Base-by-base conservation (phyloP, 768 basidiomycete genomes). In the Boletus vinaceobasis region DNA sequence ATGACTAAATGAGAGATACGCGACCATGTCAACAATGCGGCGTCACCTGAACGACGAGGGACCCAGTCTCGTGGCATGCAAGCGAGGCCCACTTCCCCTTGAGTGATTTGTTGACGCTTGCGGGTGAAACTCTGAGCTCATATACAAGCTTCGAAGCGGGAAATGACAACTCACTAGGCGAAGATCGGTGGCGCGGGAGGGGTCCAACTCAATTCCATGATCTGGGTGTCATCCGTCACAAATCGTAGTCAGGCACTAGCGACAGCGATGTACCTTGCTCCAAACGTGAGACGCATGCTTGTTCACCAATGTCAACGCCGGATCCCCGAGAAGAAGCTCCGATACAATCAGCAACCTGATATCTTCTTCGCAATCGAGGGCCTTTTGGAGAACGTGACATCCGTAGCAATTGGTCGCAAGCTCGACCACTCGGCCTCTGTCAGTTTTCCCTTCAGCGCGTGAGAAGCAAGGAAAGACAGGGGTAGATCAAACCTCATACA, bases 251-350 rank as follows among this genome's bases (percentile, higher is more conserved):
- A 36, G 39, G 33, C 33, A 15, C 19, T 39, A 42, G 19, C 26
- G 60, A 54, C 15, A 7, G 7, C 14, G 52, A 52, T 36, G 21
- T 58, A 88, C 88, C 79, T 93, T 93, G 73, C 89, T 91, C 90
- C 91, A 93, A 32, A 93, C 91, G 67, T 93, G 91, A 45, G 89
- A 90, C 1, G 90, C 90, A 67, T 93, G 91, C 68, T 93, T 93
- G 70, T 93, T 93, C 8, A 93, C 87, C 29, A 93, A 76, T 6
- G 91, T 93, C 66, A 89, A 82, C 1, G 89, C 88, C 8, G 90
- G 91, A 65, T 93, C 91, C 2, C 89, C 88, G 21, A 87, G 78
- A 42, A 93, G 80, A 39, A 93, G 79, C 67, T 93, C 91, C 3
- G 88, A 88, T 21, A 93, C 91, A 54, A 93, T 90, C 53, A 90